A percentile compares a stretch with the other conserved stretches of the same genome.
phyloP scores from a whole-genome alignment of 352 stramenopile species.

The Globisporangium megalacanthum region DNA sequence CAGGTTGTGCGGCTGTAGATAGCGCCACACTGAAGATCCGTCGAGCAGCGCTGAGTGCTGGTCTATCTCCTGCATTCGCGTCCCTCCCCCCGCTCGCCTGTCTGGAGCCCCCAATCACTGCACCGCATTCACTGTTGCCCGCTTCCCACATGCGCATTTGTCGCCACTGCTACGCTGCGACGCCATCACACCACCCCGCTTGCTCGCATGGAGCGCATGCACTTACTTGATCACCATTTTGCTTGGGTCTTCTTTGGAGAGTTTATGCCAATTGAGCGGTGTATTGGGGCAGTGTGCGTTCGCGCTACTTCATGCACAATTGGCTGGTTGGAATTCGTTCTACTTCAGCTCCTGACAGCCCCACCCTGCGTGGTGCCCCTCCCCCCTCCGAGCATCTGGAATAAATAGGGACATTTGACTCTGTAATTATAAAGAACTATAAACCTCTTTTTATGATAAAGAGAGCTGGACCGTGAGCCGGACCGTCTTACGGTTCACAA shows the following conservation, averaged over 20 bases:
- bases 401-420: background rate
- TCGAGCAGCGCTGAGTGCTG: too few species aligned
- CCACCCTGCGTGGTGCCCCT: conserved; percentile 4
- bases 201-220: background rate
- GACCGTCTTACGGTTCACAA: background rate
- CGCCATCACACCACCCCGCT: background rate
- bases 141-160: background rate
- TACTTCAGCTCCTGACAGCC: conserved; percentile 24
- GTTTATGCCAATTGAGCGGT: conserved; percentile 77
- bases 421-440: background rate
- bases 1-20: too few species aligned
- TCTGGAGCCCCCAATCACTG: background rate
- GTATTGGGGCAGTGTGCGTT: conserved; percentile 15
- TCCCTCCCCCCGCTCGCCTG: background rate
- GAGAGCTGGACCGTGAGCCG: background rate
- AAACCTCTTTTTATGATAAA: background rate
- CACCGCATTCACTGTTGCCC: background rate
- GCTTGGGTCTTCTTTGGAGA: conserved; percentile 85
- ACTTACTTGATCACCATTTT: conserved; percentile 92
- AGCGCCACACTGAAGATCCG: too few species aligned
- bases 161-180: background rate
- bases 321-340: conserved; percentile 78
- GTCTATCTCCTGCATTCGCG: background rate
- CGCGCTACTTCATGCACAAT: conserved; percentile 60
- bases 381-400: background rate